Conservation (phyloP, 1,139 yeast genomes). For the Suhomyces chickasaworum region DNA sequence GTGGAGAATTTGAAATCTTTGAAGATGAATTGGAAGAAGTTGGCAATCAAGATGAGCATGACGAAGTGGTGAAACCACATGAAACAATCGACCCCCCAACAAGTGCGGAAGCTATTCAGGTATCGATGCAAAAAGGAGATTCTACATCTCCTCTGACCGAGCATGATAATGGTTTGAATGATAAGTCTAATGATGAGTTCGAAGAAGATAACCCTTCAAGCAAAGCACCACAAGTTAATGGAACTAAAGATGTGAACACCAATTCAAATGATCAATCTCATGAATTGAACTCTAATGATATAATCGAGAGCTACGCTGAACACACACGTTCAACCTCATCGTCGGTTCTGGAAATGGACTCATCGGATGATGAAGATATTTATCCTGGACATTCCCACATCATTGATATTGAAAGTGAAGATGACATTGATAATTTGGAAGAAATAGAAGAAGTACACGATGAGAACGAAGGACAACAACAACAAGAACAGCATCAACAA, state of each 20-base stretch:
- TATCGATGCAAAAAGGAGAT: not conserved
- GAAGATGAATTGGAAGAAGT: constrained; percentile 9
- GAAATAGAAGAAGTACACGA: constrained; percentile 6
- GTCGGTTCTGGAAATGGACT: not conserved
- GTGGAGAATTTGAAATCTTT: constrained; percentile 10
- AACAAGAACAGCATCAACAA: no score
- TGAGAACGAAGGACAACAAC: no score
- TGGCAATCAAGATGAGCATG: constrained; percentile 14
- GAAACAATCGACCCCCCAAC: not conserved
- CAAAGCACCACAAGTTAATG: not conserved
- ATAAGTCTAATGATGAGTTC: not conserved
- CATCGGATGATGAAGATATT: not conserved
- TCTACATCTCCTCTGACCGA: not conserved
- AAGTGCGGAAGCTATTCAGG: not conserved
- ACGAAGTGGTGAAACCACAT: not conserved
- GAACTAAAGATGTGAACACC: not conserved
- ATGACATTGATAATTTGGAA: constrained; percentile 21
- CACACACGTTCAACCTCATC: not conserved
- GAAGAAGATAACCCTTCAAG: not conserved
- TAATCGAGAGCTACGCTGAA: not conserved
- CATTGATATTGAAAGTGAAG: constrained; percentile 17
- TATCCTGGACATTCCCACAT: not conserved
- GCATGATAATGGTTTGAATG: not conserved
- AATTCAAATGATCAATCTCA: not conserved
- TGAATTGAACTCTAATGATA: not conserved